These are phyloP conservation scores for Litchi chinensis DNA, from an alignment of 345 rosid genomes.

Conservation along the genomic window DNA sequence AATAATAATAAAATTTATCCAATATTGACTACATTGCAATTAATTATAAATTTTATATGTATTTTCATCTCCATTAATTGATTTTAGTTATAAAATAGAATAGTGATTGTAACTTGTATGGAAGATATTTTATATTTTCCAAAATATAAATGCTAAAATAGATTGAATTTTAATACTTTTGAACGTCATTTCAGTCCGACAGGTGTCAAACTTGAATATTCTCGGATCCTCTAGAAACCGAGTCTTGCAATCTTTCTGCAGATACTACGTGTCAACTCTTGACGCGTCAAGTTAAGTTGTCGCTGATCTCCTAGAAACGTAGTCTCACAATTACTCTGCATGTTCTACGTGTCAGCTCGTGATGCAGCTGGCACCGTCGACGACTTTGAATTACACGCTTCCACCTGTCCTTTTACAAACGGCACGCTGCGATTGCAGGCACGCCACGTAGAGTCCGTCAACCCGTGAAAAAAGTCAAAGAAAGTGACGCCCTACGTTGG, in stretches of 20 bases:
- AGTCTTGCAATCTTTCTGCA: background rate
- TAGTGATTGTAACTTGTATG: too few species aligned
- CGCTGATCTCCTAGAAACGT: background rate
- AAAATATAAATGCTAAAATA: background rate
- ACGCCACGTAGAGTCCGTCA: slow-evolving; percentile 23
- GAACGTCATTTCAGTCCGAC: too few species aligned
- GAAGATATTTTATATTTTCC: too few species aligned
- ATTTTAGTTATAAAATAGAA: too few species aligned
- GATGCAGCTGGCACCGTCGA: background rate
- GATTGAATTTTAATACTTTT: background rate
- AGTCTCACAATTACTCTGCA: background rate
- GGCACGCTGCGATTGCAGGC: background rate
- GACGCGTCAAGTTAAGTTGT: background rate
- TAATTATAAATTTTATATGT: too few species aligned
- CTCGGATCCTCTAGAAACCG: background rate
- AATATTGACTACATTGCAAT: too few species aligned
- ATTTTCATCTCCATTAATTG: too few species aligned
- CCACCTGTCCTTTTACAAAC: slow-evolving; percentile 10
- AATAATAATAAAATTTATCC: too few species aligned
- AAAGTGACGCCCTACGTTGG: slow-evolving; percentile 3
- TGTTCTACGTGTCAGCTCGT: slow-evolving; percentile 11
- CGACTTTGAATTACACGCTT: background rate
- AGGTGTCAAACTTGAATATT: too few species aligned
- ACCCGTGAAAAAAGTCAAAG: slow-evolving; percentile 4
- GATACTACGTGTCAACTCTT: slow-evolving; percentile 1